A percentile compares a stretch with the other conserved stretches of the same genome.
Evolutionary conservation across 495 filamentous ascomycete genomes (phyloP).

Genomic region (Penicillium argentinense): DNA sequence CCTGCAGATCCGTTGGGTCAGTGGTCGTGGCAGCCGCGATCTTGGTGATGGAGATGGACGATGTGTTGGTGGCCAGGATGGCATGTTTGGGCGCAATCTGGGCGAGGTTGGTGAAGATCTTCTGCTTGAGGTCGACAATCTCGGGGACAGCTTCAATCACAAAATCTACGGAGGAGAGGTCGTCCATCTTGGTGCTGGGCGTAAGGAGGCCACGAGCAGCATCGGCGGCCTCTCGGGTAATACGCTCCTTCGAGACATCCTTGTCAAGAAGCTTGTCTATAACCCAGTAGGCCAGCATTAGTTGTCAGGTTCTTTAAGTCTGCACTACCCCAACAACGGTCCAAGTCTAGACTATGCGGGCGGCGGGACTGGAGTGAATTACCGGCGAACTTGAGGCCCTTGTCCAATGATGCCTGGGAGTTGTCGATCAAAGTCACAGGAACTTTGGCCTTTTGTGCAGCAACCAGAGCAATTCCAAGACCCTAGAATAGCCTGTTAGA

Average conservation of each 20-base stretch:
- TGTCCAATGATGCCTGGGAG: constrained; percentile 84
- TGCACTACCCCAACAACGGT: not conserved
- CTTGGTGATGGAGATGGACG: constrained; percentile 93
- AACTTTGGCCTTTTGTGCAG: constrained; percentile 78
- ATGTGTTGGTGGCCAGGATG: constrained; percentile 96
- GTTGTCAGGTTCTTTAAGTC: not conserved
- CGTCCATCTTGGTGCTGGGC: constrained; percentile 71
- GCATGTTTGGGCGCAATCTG: constrained; percentile 81
- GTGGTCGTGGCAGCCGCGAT: constrained; percentile 83
- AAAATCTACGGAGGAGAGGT: constrained; percentile 86
- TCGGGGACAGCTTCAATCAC: constrained; percentile 98
- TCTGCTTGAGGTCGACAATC: constrained; percentile 80
- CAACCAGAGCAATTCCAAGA: constrained; percentile 93
- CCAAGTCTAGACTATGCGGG: not conserved
- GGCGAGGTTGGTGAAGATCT: constrained; percentile 84
- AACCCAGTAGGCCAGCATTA: not conserved
- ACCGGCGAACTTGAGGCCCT: constrained; percentile 90
- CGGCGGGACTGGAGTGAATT: constrained; percentile 8
- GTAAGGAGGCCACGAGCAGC: constrained; percentile 64
- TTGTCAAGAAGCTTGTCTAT: constrained; percentile 89
- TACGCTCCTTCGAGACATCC: constrained; percentile 79
- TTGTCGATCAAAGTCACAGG: constrained; percentile 86
- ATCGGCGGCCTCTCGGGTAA: constrained; percentile 77
- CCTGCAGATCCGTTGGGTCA: constrained; percentile 74
- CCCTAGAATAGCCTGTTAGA: constrained; percentile 61